Conservation (phyloP, 768 basidiomycete genomes). For the Pleurotus tuber-regium region DNA sequence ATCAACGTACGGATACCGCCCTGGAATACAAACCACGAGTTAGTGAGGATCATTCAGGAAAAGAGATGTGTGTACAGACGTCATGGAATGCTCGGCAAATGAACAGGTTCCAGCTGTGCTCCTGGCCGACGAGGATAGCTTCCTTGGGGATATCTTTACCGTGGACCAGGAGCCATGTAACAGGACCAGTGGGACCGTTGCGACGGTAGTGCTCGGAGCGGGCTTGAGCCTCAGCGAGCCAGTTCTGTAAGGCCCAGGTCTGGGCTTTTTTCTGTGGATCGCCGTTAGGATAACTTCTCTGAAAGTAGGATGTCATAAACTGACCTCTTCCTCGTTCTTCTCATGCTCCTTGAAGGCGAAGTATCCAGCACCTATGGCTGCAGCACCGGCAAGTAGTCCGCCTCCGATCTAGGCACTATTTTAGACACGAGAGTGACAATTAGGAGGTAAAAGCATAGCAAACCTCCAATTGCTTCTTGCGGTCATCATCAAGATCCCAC, state of each 20-base stretch:
- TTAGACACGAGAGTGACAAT: background rate
- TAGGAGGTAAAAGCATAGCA: slow-evolving; percentile 9
- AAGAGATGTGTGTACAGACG: slow-evolving; percentile 29
- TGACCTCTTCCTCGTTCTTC: slow-evolving; percentile 56
- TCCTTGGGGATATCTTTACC: slow-evolving; percentile 57
- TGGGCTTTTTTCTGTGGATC: slow-evolving; percentile 29
- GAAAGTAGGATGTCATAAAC: background rate
- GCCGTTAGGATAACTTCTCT: background rate
- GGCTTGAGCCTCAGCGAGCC: slow-evolving; percentile 55
- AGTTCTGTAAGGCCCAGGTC: slow-evolving; percentile 47
- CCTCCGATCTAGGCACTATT: slow-evolving; percentile 53
- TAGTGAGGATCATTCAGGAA: background rate
- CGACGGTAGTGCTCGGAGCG: slow-evolving; percentile 49
- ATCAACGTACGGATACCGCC: slow-evolving; percentile 11
- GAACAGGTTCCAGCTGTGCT: slow-evolving; percentile 50
- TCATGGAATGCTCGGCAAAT: slow-evolving; percentile 59
- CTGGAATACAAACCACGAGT: background rate
- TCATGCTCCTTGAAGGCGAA: slow-evolving; percentile 54
- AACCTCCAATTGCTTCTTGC: slow-evolving; percentile 61
- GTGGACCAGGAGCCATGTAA: slow-evolving; percentile 60
- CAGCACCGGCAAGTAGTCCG: slow-evolving; percentile 56
- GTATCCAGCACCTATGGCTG: slow-evolving; percentile 47
- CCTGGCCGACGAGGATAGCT: slow-evolving; percentile 57
- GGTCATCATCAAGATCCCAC: slow-evolving; percentile 51
- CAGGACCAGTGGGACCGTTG: slow-evolving; percentile 42